Percentiles rank a stretch among this genome's conserved stretches.
phyloP scores from a whole-genome alignment of 176 grass and related monocot species.

The Zizania latifolia region DNA sequence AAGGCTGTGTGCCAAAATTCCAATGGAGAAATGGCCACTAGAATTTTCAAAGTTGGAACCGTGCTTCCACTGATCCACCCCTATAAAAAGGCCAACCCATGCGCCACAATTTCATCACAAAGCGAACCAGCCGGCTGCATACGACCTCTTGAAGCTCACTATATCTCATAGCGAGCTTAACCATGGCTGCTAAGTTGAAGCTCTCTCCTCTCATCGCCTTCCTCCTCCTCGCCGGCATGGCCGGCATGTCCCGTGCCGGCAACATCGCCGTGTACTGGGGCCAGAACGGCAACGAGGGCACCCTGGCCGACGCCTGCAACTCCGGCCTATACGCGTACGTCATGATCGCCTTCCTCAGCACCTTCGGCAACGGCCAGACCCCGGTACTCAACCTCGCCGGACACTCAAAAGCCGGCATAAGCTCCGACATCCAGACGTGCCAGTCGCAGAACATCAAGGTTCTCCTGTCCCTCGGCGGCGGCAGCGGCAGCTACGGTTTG shows the following conservation, averaged over 20 bases:
- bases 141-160: background rate
- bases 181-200: constrained; percentile 26
- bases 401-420: constrained; percentile 60
- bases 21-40: background rate
- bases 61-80: background rate
- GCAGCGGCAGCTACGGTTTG: constrained; percentile 41
- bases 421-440: constrained; percentile 39
- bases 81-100: constrained; percentile 15
- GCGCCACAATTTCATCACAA: background rate
- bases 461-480: constrained; percentile 66
- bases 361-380: constrained; percentile 43
- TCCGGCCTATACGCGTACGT: constrained; percentile 53
- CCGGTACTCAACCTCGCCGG: constrained; percentile 59
- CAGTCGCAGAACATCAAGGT: constrained; percentile 53
- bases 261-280: constrained; percentile 70
- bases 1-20: background rate
- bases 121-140: background rate
- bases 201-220: constrained; percentile 23
- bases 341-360: constrained; percentile 58
- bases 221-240: constrained; percentile 34
- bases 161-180: no score
- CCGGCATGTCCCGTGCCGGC: constrained; percentile 31
- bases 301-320: constrained; percentile 49
- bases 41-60: background rate
- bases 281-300: constrained; percentile 53